phyloP scores from a whole-genome alignment of 169 alveolate genomes.

The Babesia sp. region DNA sequence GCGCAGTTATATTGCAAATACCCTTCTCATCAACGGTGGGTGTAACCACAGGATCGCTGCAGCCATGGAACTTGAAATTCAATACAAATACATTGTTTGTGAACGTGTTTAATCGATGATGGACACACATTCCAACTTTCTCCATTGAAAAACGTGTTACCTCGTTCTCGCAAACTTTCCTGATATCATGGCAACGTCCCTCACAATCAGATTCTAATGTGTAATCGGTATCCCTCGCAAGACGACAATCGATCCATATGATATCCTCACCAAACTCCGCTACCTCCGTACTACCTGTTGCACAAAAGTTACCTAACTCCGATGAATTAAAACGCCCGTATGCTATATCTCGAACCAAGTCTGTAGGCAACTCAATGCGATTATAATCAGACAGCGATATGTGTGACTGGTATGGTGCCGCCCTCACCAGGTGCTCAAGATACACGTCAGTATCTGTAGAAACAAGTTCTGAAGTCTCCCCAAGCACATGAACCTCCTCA shows the following conservation, averaged over 20 bases:
- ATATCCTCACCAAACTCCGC: slow-evolving; percentile 6
- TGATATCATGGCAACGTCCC: background rate
- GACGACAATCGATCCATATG: slow-evolving; percentile 30
- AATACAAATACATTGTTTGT: slow-evolving; percentile 10
- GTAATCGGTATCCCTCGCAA: background rate
- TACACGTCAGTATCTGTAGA: slow-evolving; percentile 4
- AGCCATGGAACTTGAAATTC: slow-evolving; percentile 5
- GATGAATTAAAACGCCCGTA: slow-evolving; percentile 25
- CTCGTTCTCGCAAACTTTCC: slow-evolving; percentile 18
- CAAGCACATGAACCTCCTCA: slow-evolving; percentile 26
- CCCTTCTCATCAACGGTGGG: background rate
- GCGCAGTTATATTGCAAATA: background rate
- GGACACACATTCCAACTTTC: slow-evolving; percentile 12
- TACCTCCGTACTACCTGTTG: slow-evolving; percentile 40
- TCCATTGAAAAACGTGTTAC: background rate
- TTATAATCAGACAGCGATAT: slow-evolving; percentile 31
- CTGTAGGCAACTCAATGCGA: slow-evolving; percentile 46
- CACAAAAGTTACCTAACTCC: slow-evolving; percentile 46
- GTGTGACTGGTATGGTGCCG: slow-evolving; percentile 18
- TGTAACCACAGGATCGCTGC: background rate
- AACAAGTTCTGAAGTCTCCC: slow-evolving; percentile 13
- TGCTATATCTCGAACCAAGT: slow-evolving; percentile 22
- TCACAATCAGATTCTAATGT: background rate
- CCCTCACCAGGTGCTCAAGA: slow-evolving; percentile 1
- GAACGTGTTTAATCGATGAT: background rate